Base-by-base conservation (phyloP, 2,329 filamentous ascomycete species). In the Calonectria hongkongensis region DNA sequence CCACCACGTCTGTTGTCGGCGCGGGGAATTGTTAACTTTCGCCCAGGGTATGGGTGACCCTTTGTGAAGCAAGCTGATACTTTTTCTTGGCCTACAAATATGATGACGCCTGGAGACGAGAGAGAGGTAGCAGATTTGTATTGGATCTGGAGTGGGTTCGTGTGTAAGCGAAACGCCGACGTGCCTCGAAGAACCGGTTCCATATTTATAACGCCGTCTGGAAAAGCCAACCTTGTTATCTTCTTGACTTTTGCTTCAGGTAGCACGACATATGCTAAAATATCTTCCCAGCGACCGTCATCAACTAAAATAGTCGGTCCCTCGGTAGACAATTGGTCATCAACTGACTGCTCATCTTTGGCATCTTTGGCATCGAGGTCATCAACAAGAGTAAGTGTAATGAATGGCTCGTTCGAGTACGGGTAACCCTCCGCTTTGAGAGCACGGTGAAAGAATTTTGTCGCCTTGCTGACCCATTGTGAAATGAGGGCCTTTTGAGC, bases 401-500 rank as follows among this genome's bases (percentile, higher is more conserved):
- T 36, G 13, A 60, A 60, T 0, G 54, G 54, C 15, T 60, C 54
- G 13, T 41, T 7, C 16, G 25, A 16, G 33, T 60, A 60, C 2
- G 54, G 54, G 13, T 60, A 60, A 7, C 27, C 25, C 21, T 60
- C 54, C 16, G 54, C 54, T 41, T 60, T 36, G 33, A 60, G 36
- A 41, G 30, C 25, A 27, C 21, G 54, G 10, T 60, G 54, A 25
- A 60, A 60, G 33, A 60, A 60, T 4, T 27, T 39, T 8, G 13
- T 25, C 6, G 54, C 54, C 21, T 39, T 60, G 21, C 12, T 28
- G 54, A 60, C 25, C 54, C 54, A 60, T 39, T 60, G 54, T 27
- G 54, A 21, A 16, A 60, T 60, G 54, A 60, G 54, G 15, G 54
- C 54, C 54, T 60, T 60, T 27, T 60, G 54, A 27, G 54, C 54